These are phyloP conservation scores for Capronia coronata DNA, from an alignment of 2,329 filamentous ascomycete species.

Conservation along the genomic window DNA sequence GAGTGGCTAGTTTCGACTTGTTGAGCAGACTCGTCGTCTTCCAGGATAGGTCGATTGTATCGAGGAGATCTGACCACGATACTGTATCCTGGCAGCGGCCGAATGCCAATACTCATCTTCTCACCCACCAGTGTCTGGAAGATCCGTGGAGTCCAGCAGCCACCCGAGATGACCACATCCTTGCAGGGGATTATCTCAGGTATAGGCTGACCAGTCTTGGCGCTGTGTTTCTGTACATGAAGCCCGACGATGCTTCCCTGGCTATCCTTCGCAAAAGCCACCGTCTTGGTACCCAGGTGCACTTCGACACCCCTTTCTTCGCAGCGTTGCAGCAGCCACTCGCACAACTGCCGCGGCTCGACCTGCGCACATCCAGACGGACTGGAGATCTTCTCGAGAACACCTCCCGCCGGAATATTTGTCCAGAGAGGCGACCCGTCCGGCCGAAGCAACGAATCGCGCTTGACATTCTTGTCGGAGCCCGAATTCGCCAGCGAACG, in stretches of 20 bases:
- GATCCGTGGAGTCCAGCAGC: constrained; percentile 62
- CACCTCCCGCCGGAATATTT: neutral
- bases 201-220: constrained; percentile 46
- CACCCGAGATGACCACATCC: constrained; percentile 59
- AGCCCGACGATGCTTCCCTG: constrained; percentile 47
- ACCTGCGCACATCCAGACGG: constrained; percentile 52
- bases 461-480: neutral
- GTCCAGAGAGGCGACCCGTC: neutral
- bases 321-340: constrained; percentile 56
- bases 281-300: constrained; percentile 56
- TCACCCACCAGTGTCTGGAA: constrained; percentile 58
- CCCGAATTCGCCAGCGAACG: neutral
- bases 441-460: constrained; percentile 29
- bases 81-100: constrained; percentile 63
- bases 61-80: constrained; percentile 58
- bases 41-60: constrained; percentile 29
- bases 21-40: constrained; percentile 17
- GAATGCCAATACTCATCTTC: constrained; percentile 51
- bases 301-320: constrained; percentile 55
- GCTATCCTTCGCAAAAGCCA: constrained; percentile 47
- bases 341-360: constrained; percentile 60
- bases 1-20: constrained; percentile 54
- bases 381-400: neutral
- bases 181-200: constrained; percentile 42
- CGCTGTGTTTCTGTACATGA: constrained; percentile 27